phyloP scores from a whole-genome alignment of 2,329 filamentous ascomycete genomes.

The Periglandula ipomoeae region DNA sequence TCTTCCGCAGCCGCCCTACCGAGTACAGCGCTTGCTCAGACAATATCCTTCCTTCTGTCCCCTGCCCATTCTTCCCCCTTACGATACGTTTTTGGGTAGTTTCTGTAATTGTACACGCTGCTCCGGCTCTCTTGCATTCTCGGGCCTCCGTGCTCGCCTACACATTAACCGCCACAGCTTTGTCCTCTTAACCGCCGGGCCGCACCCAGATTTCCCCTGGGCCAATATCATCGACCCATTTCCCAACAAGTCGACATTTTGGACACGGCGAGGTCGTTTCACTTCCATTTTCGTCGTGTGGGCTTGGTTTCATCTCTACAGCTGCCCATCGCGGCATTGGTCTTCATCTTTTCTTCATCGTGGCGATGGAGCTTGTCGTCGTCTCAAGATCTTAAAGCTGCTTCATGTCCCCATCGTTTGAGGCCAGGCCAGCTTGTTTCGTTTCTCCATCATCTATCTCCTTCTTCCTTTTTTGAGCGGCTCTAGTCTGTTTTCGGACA shows the following conservation, averaged over 20 bases:
- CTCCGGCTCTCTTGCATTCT: too few relatives aligned
- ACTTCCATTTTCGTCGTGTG: slow-evolving; percentile 21
- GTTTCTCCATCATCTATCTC: slow-evolving; percentile 1
- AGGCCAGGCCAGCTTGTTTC: slow-evolving; percentile 16
- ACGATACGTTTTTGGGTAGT: not conserved
- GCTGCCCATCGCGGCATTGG: slow-evolving; percentile 2
- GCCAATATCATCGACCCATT: slow-evolving; percentile 43
- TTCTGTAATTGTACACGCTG: not conserved
- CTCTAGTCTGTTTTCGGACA: not conserved
- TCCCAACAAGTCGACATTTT: slow-evolving; percentile 29
- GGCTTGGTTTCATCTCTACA: slow-evolving; percentile 10
- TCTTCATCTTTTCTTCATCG: slow-evolving; percentile 1
- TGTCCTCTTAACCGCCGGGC: slow-evolving; percentile 12
- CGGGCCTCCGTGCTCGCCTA: not conserved
- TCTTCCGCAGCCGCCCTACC: not conserved
- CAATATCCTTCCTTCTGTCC: not conserved
- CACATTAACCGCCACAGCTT: not conserved
- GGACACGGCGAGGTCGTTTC: slow-evolving; percentile 46
- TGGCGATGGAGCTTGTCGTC: not conserved
- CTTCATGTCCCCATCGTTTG: slow-evolving; percentile 11
- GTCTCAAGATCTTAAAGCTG: slow-evolving; percentile 12
- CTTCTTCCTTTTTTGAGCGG: not conserved
- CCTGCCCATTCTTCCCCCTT: not conserved
- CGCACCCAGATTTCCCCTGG: slow-evolving; percentile 25
- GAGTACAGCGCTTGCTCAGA: not conserved